Evolutionary conservation across 345 rosid genomes (phyloP), one percentile per base, ranked within the genome.

Genomic region (Rhodamnia rubescens): DNA sequence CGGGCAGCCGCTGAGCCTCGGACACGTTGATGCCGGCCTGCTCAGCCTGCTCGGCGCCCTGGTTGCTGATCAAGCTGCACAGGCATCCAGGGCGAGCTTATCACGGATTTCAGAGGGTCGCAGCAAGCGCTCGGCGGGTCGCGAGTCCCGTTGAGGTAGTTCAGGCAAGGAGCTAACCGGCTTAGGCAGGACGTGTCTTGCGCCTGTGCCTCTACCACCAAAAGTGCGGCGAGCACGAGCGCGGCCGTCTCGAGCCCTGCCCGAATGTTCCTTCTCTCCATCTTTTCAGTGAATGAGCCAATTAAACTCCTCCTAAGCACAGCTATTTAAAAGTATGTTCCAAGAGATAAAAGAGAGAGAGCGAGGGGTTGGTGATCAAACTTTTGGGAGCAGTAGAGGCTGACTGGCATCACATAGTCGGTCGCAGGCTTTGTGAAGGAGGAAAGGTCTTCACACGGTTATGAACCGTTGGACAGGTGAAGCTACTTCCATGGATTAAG

Each of bases 1-100:
- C 95, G 14, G 95, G 98, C 86, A 95, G 74, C 84, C 92, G 88
- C 80, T 95, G 95, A 81, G 98, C 97, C 88, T 91, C 90, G 40
- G 82, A 88, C 8, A 92, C 85, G 81, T 95, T 89, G 69, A 93
- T 93, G 82, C 97, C 97, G 6, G 93, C 93, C 88, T 52, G 86
- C 84, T 94, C 90, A 1, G 97, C 96, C 54, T 87, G 85, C n/a
- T 61, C 81, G 84, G 92, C 91, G 3, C 92, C 94, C 44, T 88
- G 83, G 87, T 92, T 95, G 88, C 95, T 95, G 8, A 92, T 90
- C 93, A 95, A 84, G 42, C 84, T 61, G 51, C 97, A 95, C 86
- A 95, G 64, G 86, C 96, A 94, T 74, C 90, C 87, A 36, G 94
- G 93, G 82, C 40, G 91, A 90, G 86, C 86, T 92, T 32, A 95